phyloP scores from a whole-genome alignment of 2,329 filamentous ascomycete genomes.

The Cadophora sp. region DNA sequence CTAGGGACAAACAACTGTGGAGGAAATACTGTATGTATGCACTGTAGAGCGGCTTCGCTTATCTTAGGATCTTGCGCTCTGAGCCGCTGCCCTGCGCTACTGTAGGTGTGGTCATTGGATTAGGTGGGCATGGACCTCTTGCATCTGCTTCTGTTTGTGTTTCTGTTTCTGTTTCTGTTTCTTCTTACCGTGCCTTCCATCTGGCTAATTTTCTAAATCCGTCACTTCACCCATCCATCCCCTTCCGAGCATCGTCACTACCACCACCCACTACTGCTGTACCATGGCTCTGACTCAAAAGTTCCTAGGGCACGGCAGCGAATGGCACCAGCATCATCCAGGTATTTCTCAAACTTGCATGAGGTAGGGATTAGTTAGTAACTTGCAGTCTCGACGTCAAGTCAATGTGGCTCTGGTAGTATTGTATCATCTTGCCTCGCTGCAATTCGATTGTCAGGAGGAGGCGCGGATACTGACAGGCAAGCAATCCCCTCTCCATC shows the following conservation, averaged over 20 bases:
- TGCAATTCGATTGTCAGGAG: neutral
- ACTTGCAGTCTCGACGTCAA: neutral
- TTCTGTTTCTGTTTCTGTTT: neutral
- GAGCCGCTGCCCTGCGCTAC: no score
- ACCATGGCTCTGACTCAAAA: neutral
- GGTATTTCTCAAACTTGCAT: constrained; percentile 3
- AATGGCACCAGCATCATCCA: no score
- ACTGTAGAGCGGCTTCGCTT: no score
- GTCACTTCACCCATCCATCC: constrained; percentile 1
- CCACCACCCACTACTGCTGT: neutral
- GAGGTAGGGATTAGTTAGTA: neutral
- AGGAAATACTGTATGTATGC: neutral
- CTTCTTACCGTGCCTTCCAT: neutral
- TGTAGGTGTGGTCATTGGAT: neutral
- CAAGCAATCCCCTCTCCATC: neutral
- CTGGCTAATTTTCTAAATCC: neutral
- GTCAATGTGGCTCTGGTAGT: neutral
- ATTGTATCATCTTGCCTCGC: neutral
- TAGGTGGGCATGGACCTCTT: neutral
- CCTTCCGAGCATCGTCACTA: neutral
- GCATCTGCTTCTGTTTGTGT: neutral
- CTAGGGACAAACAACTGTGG: no score
- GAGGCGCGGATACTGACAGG: neutral
- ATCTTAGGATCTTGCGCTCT: neutral
- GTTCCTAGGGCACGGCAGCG: no score